Base-by-base conservation (phyloP, 768 basidiomycete genomes). In the Lactarius pseudohatsudake region DNA sequence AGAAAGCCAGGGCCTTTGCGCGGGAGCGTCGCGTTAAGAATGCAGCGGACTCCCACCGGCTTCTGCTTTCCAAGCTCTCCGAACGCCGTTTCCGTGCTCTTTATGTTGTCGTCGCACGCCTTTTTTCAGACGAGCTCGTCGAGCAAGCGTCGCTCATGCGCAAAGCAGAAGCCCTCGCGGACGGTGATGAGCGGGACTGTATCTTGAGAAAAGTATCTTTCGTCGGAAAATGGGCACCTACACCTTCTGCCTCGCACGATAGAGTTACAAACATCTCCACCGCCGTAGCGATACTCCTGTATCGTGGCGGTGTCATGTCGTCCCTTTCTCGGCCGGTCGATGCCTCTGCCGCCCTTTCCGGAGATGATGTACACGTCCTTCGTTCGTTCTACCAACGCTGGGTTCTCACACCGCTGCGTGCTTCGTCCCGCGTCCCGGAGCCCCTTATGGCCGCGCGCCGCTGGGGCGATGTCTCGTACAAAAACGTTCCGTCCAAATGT, bases 161-260 rank as follows among this genome's bases (percentile, higher is more conserved):
- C 5, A 68, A 79, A 66, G 70, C 81, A 15, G 69, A 78, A 7
- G 61, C 72, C 1, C 75, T 86, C 26, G 72, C 78, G 1, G 69
- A 69, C 0, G 73, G 74, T 10, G 72, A 73, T 1, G 74, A 74
- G 57, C 73, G 68, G 0, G 65, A 36, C 50, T 59, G 69, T 4
- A 74, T 82, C 28, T 69, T 81, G 7, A 79, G 75, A 66, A 75
- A 79, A 38, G 76, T 91, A 22, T 83, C 83, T 8, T 81, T 89
- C 18, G 87, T 82, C 1, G 81, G 81, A 1, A 92, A 91, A 74
- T 91, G 89, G 89, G 88, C 88, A 0, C 89, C 90, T 0, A 83
- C 84, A 2, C 84, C 85, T 15, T 79, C 74, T 4, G 77, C 79
- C 3, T 79, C 85, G 4, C 89, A 90, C 63, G 90, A 91, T 70